Conservation (phyloP, 257 asterid genomes). For the Fraxinus excelsior region DNA sequence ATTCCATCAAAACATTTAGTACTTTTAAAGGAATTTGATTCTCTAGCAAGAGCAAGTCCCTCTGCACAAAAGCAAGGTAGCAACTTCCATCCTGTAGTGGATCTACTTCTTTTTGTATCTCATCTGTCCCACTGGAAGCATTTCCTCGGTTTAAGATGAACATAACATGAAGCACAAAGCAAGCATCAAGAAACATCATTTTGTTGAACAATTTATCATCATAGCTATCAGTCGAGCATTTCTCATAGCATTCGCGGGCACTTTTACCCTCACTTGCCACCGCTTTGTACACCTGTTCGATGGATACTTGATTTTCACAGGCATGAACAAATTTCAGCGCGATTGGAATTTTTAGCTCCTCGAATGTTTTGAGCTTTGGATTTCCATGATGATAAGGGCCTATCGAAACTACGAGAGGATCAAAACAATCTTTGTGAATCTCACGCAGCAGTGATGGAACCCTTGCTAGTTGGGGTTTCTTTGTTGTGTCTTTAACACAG, state of each 20-base stretch:
- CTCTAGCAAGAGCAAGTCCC: conserved; percentile 27
- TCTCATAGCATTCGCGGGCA: conserved; percentile 1
- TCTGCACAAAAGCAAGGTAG: too few relatives aligned
- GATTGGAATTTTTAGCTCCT: not conserved
- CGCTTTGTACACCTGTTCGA: not conserved
- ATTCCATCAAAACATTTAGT: not conserved
- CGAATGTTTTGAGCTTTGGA: not conserved
- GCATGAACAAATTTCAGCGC: not conserved
- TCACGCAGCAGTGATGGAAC: conserved; percentile 17
- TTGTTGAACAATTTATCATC: too few relatives aligned
- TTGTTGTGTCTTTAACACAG: too few relatives aligned
- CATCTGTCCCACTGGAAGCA: too few relatives aligned
- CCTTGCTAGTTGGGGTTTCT: conserved; percentile 4
- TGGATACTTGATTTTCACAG: not conserved
- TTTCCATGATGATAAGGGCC: conserved; percentile 22
- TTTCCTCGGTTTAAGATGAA: too few relatives aligned
- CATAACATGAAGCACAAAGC: too few relatives aligned
- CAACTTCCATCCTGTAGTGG: too few relatives aligned
- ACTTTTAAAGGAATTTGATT: not conserved
- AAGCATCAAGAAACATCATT: too few relatives aligned
- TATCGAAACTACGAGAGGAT: conserved; percentile 15
- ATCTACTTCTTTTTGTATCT: too few relatives aligned
- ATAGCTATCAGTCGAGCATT: not conserved
- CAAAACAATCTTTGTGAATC: not conserved
- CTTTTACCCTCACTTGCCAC: not conserved